These are phyloP conservation scores for Fraxinus latifolia DNA, from an alignment of 305 asterid genomes.

Conservation along the genomic window DNA sequence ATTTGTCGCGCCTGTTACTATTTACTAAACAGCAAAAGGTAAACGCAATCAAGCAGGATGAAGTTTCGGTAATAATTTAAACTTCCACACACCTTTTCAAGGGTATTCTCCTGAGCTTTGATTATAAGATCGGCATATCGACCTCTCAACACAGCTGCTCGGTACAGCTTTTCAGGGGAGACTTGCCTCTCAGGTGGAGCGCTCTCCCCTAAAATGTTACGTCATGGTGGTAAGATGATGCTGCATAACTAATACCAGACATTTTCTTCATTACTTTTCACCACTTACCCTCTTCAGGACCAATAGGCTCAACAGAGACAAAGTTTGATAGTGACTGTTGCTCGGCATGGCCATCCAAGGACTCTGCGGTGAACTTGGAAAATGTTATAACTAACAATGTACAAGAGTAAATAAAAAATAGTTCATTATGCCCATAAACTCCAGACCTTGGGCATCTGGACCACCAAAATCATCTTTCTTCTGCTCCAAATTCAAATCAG, in stretches of 20 bases:
- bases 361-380: conserved; percentile 28
- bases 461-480: conserved; percentile 26
- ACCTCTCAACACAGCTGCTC: conserved; percentile 84
- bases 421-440: not conserved
- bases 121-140: conserved; percentile 73
- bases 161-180: conserved; percentile 81
- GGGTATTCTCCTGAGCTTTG: conserved; percentile 69
- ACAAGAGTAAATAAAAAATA: not conserved
- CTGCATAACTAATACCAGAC: conserved; percentile 48
- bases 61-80: conserved; percentile 9
- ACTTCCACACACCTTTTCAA: conserved; percentile 42
- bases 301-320: conserved; percentile 37
- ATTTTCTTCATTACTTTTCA: conserved; percentile 52
- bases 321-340: conserved; percentile 34
- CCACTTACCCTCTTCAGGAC: conserved; percentile 68
- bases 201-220: conserved; percentile 67
- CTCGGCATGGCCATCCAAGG: conserved; percentile 37
- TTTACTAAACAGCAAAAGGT: not conserved
- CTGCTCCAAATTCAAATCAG: conserved; percentile 30
- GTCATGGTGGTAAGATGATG: conserved; percentile 58
- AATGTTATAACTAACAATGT: not conserved
- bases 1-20: conserved; percentile 18
- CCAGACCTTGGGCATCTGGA: conserved; percentile 37
- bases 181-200: conserved; percentile 69
- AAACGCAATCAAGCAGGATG: conserved; percentile 8